phyloP scores from a whole-genome alignment of 108 stramenopile species.

The Craspedostauros australis region DNA sequence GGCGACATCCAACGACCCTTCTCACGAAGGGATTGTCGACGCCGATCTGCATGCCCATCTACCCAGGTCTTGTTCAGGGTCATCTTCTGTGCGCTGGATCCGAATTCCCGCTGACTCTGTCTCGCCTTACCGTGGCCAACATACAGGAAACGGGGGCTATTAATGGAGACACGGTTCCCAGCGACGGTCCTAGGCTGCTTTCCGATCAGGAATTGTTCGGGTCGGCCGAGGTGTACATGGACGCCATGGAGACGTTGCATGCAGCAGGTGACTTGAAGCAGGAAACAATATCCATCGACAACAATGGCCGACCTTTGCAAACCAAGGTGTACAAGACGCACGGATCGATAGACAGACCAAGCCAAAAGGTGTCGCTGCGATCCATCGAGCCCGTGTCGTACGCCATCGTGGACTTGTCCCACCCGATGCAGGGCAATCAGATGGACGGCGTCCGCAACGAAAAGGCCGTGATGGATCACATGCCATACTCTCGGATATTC shows the following conservation, averaged over 20 bases:
- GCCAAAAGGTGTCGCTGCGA: conserved; percentile 61
- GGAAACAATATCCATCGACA: conserved; percentile 13
- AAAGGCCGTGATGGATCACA: conserved; percentile 63
- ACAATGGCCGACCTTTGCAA: conserved; percentile 7
- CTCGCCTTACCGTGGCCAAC: too few relatives aligned
- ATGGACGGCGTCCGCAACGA: conserved; percentile 59
- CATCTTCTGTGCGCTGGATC: conserved; percentile 89
- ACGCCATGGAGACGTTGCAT: conserved; percentile 34
- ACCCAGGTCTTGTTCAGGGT: conserved; percentile 68
- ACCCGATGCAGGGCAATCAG: conserved; percentile 55
- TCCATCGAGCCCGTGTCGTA: conserved; percentile 78
- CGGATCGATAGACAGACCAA: conserved; percentile 60
- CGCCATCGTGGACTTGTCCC: conserved; percentile 66
- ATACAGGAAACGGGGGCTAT: background rate
- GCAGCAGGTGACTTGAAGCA: conserved; percentile 12
- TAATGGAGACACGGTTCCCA: background rate
- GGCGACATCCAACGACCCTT: conserved; percentile 67
- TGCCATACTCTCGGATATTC: conserved; percentile 77
- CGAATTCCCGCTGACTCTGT: conserved; percentile 87
- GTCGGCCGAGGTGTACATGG: conserved; percentile 36
- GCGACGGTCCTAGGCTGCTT: conserved; percentile 13
- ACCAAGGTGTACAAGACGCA: conserved; percentile 45
- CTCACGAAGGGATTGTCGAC: conserved; percentile 62
- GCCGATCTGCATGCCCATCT: conserved; percentile 71
- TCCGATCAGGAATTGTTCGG: conserved; percentile 59